Conservation (phyloP, 179 eudicot genomes). For the Vitellaria paradoxa region DNA sequence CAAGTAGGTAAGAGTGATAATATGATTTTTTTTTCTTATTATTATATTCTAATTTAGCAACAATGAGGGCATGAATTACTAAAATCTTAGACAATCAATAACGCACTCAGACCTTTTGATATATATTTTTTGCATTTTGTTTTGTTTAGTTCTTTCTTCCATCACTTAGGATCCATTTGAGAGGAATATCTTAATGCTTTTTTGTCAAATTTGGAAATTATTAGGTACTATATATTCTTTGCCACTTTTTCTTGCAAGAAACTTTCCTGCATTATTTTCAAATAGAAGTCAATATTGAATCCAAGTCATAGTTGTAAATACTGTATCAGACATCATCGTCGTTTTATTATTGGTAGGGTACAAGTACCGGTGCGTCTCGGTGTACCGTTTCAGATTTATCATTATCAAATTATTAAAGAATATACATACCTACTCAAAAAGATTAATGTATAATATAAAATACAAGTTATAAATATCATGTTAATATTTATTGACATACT, state of each 20-base stretch:
- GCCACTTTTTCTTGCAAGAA: neutral
- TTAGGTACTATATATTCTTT: neutral
- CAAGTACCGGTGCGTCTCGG: too few relatives aligned
- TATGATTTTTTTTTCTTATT: neutral
- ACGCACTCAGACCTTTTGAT: neutral
- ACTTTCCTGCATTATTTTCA: neutral
- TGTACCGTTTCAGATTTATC: too few relatives aligned
- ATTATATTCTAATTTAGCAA: neutral
- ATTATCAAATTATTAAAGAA: too few relatives aligned
- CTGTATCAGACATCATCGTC: too few relatives aligned
- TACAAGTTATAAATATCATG: too few relatives aligned
- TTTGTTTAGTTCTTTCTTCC: conserved; percentile 1
- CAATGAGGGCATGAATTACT: neutral
- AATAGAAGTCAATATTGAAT: too few relatives aligned
- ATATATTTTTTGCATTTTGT: too few relatives aligned
- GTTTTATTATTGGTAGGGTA: too few relatives aligned
- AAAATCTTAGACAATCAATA: neutral
- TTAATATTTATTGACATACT: too few relatives aligned
- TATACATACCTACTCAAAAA: too few relatives aligned
- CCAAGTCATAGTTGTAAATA: too few relatives aligned
- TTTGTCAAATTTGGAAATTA: neutral
- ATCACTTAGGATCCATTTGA: neutral
- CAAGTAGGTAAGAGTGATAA: conserved; percentile 63
- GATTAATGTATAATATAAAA: too few relatives aligned
- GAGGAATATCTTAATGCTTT: neutral